Percentiles rank a stretch among this genome's conserved stretches.
Conservation (phyloP, 768 basidiomycete species). For the Podaxis sp. region DNA sequence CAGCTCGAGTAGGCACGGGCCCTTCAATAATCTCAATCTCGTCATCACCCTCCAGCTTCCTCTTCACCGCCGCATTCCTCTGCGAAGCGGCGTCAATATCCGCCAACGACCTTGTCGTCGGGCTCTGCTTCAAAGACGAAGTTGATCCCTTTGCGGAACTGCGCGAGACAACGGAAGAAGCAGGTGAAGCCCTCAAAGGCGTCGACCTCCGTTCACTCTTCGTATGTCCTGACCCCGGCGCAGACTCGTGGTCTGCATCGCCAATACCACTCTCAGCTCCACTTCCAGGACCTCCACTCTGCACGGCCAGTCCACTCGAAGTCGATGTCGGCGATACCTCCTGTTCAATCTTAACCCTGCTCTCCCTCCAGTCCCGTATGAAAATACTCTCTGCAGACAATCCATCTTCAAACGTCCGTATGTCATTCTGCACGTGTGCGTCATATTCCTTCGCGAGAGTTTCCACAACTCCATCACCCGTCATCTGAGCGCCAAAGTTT, state of each 20-base stretch:
- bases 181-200: conserved; percentile 32
- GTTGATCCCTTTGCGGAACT: conserved; percentile 46
- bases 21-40: conserved; percentile 53
- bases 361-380: conserved; percentile 75
- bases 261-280: conserved; percentile 3
- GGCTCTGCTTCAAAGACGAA: conserved; percentile 44
- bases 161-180: conserved; percentile 38
- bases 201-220: conserved; percentile 15
- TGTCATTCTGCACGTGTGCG: conserved; percentile 33
- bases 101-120: conserved; percentile 38
- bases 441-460: conserved; percentile 25
- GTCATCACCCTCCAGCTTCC: conserved; percentile 46
- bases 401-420: conserved; percentile 65
- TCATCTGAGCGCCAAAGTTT: conserved; percentile 58
- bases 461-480: conserved; percentile 51
- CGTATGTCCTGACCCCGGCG: conserved; percentile 12
- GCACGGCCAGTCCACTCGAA: conserved; percentile 18
- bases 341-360: conserved; percentile 42
- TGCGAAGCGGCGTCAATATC: conserved; percentile 36
- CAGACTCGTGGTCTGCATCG: conserved; percentile 19
- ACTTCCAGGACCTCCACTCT: conserved; percentile 5
- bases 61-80: conserved; percentile 34
- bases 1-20: conserved; percentile 23
- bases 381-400: conserved; percentile 60
- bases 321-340: conserved; percentile 19